Evolutionary conservation across 768 basidiomycete genomes (phyloP), one percentile per base, ranked within the genome.

Genomic region (Rhodotorula sphaerocarpa): DNA sequence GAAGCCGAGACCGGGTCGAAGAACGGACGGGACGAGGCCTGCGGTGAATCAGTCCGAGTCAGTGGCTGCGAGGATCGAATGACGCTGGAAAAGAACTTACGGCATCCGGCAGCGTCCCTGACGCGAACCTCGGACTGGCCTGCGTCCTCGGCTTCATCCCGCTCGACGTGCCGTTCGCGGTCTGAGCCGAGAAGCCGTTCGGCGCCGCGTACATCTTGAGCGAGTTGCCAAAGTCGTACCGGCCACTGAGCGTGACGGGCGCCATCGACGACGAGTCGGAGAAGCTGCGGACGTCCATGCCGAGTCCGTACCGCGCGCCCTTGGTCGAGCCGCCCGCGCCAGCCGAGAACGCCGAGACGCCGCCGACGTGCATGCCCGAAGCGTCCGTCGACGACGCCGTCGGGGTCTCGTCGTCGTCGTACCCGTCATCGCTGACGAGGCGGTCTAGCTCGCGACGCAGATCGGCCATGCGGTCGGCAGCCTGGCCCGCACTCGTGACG

Each of bases 391-490:
- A 31, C 30, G 28, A 18, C 28, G 15, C 36, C 36, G 36, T 10
- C 10, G 36, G 9, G 36, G 16, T 42, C 25, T 66, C 65, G 46
- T 66, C 65, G 55, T 66, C 55, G 55, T 70, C 66, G 43, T 65
- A 63, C 31, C 67, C 66, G 57, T 77, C 75, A 51, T 75, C 76
- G 27, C 73, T 70, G 21, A 74, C 82, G 57, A 88, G 82, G 65
- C 82, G 79, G 75, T 88, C 85, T 55, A 91, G 78, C 72, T 82
- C 83, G 67, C 74, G 81, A 65, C 81, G 76, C 59, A 92, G 77
- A 73, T 86, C 82, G 28, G 79, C 81, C 67, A 87, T 79, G 53
- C 82, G 75, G 63, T 78, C 77, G 14, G 75, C 73, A 3, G 72
- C 67, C 43, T 76, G 74, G n/a, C 77, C 74, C 72, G 59, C 74